A percentile compares a stretch with the other conserved stretches of the same genome.
phyloP scores from a whole-genome alignment of 164 flowering plant species.

The Stephania japonica region DNA sequence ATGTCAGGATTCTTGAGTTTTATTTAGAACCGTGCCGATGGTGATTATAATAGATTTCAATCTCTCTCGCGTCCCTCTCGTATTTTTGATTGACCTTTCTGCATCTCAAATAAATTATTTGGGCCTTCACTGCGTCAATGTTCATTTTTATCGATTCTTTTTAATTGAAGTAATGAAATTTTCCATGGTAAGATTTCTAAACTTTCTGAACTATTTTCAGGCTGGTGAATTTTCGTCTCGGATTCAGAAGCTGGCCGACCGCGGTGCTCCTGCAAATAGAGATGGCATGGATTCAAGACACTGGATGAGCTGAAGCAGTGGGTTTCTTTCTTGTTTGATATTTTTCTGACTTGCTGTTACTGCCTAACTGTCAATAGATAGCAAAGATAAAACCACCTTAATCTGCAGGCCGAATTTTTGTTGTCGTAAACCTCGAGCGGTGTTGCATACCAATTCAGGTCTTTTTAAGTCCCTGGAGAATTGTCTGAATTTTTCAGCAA shows the following conservation, averaged over 20 bases:
- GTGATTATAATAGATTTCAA: neutral
- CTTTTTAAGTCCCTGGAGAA: neutral
- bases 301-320: constrained; percentile 34
- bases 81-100: too few relatives aligned
- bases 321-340: neutral
- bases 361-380: neutral
- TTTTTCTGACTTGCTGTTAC: neutral
- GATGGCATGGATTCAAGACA: constrained; percentile 40
- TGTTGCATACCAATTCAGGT: neutral
- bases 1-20: neutral
- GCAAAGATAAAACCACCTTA: neutral
- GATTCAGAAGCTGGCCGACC: constrained; percentile 56
- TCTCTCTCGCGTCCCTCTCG: too few relatives aligned
- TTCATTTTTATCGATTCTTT: too few relatives aligned
- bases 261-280: constrained; percentile 51
- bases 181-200: neutral
- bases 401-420: neutral
- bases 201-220: constrained; percentile 22
- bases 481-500: too few relatives aligned
- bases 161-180: too few relatives aligned
- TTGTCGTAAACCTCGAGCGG: neutral
- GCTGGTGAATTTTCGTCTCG: constrained; percentile 69
- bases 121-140: too few relatives aligned
- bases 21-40: neutral
- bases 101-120: too few relatives aligned